Conservation (phyloP, 495 filamentous ascomycete species). For the Penicillium paxilli region DNA sequence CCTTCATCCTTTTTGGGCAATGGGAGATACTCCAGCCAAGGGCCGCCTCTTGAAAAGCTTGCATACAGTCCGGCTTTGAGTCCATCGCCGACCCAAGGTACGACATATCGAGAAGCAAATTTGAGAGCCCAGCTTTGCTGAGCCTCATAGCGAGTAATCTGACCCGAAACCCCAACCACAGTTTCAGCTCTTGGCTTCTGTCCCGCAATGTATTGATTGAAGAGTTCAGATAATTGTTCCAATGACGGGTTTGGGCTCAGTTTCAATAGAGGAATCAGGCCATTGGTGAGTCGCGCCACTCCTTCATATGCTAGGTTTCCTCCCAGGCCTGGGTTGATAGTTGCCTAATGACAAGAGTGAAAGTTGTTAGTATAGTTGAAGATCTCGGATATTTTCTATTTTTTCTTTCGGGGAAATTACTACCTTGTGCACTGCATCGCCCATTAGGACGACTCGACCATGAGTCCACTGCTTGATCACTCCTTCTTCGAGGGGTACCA, state of each 20-base stretch:
- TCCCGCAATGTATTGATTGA: constrained; percentile 6
- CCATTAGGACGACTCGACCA: constrained; percentile 17
- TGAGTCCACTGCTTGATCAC: constrained; percentile 17
- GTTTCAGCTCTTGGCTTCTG: constrained; percentile 11
- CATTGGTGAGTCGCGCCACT: constrained; percentile 12
- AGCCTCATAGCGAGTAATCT: constrained; percentile 19
- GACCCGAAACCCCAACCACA: constrained; percentile 13
- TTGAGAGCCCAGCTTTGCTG: constrained; percentile 15
- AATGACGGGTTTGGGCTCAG: constrained; percentile 5
- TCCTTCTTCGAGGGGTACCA: constrained; percentile 23
- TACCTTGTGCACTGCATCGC: constrained; percentile 25
- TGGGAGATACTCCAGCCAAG: constrained; percentile 16
- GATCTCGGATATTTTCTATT: neutral
- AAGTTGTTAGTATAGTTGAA: no score
- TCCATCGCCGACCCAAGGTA: constrained; percentile 11
- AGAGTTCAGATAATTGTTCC: constrained; percentile 9
- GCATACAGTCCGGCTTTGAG: constrained; percentile 15
- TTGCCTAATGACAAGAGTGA: no score
- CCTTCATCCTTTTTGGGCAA: no score
- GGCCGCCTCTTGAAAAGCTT: constrained; percentile 10
- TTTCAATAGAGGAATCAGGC: constrained; percentile 8
- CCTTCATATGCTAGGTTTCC: constrained; percentile 19
- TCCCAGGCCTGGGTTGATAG: constrained; percentile 18
- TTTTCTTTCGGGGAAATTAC: neutral
- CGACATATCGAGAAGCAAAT: constrained; percentile 8